Base-by-base conservation (phyloP, 768 basidiomycete species). In the Xerocomellus dryophilus region DNA sequence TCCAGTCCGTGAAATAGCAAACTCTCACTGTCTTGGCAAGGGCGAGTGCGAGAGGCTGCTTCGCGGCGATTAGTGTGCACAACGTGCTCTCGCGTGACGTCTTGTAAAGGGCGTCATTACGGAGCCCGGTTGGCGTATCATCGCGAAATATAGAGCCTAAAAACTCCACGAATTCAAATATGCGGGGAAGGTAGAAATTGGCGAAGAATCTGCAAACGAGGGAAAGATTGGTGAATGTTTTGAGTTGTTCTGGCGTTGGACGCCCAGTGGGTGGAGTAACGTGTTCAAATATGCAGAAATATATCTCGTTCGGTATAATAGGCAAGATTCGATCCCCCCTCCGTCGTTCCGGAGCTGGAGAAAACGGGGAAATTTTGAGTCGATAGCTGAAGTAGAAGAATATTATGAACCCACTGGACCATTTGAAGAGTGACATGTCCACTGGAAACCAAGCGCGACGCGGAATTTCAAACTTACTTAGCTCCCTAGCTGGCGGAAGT, bases 151-250 rank as follows among this genome's bases (percentile, higher is more conserved):
- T 61, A 20, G 54, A 39, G 4, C 65, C 56, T 10, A 36, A 53
- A 41, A 63, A 56, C 5, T 57, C 36, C 15, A 80, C n/a, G 4
- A 59, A 61, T 25, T 71, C 64, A 56, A 76, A 80, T 5, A 78
- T 61, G 25, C 73, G 74, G 0, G 78, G 74, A 11, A 76, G 59
- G 17, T 69, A 65, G 2, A 71, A 20, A 9, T 71, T 69, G 47
- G 68, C 72, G 49, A 81, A 80, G 53, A 76, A 72, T 14, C 71
- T 71, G 55, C 79, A 81, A 34, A 76, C 74, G 25, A 64, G 63
- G 6, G 75, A 73, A 23, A 81, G 68, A 17, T 56, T 62, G 29
- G 56, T 54, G 32, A 63, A 56, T 10, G n/a, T 54, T 5, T 2
- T 1, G 12, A 50, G n/a, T 25, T 56, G 9, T 17, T 72, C 61